Evolutionary conservation across 2,329 filamentous ascomycete genomes (phyloP).

Genomic region (Fusarium pininemorale): DNA sequence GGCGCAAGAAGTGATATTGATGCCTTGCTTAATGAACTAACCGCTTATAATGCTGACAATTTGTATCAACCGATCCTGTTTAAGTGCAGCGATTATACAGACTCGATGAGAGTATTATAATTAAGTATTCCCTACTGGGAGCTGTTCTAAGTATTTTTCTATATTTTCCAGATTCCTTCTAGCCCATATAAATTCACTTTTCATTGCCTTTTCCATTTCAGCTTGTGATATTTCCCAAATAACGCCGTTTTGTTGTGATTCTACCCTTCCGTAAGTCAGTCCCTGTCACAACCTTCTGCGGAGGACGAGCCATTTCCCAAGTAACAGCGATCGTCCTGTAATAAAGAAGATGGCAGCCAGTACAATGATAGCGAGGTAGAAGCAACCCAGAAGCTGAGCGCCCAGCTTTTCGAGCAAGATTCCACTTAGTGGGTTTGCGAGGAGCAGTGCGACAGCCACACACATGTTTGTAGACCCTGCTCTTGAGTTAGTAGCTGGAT

Average conservation of each 20-base stretch:
- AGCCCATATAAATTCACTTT: background rate
- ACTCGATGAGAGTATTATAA: background rate
- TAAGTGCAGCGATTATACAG: rapidly evolving
- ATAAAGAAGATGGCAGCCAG: slow-evolving; percentile 44
- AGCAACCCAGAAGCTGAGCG: slow-evolving; percentile 52
- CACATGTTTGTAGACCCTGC: slow-evolving; percentile 55
- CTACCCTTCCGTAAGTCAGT: background rate
- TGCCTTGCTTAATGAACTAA: rapidly evolving
- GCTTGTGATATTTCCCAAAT: rapidly evolving
- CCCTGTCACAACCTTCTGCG: background rate
- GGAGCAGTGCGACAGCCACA: slow-evolving; percentile 54
- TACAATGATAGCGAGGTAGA: slow-evolving; percentile 54
- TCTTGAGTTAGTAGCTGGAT: slow-evolving; percentile 21
- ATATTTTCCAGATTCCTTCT: too few relatives aligned
- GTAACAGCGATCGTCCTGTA: slow-evolving; percentile 22
- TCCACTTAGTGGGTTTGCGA: slow-evolving; percentile 56
- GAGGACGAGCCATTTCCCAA: background rate
- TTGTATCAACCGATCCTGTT: background rate
- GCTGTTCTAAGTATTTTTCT: background rate
- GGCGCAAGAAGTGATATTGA: background rate
- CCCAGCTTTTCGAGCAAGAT: slow-evolving; percentile 55
- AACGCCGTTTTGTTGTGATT: too few relatives aligned
- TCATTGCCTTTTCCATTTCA: background rate
- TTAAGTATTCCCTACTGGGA: background rate
- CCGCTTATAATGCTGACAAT: background rate